Conservation (phyloP, 306 rosid species). For the Castanea mollissima region DNA sequence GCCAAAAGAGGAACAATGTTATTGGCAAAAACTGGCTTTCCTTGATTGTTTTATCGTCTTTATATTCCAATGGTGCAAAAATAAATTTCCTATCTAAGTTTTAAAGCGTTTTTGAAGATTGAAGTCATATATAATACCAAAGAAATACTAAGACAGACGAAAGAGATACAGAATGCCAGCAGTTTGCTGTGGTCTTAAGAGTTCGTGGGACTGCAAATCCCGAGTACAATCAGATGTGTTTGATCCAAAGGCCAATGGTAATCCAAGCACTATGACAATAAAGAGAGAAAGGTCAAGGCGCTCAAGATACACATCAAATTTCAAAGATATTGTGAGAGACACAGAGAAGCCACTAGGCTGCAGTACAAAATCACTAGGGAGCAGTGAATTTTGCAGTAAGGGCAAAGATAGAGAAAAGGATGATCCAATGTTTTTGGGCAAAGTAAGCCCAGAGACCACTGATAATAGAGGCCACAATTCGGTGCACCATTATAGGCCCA, state of each 20-base stretch:
- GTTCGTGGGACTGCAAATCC: constrained; percentile 43
- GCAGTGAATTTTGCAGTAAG: constrained; percentile 9
- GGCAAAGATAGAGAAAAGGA: constrained; percentile 12
- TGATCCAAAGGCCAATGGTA: constrained; percentile 34
- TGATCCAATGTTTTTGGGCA: background rate
- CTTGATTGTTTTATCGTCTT: constrained; percentile 21
- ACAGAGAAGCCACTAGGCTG: constrained; percentile 27
- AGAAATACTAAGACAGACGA: background rate
- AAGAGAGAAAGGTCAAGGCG: constrained; percentile 2
- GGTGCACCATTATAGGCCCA: constrained; percentile 14
- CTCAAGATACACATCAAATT: constrained; percentile 27
- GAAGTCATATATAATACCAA: constrained; percentile 10
- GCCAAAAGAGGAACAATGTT: background rate
- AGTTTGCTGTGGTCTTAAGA: constrained; percentile 40
- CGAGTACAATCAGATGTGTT: constrained; percentile 34
- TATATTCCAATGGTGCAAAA: constrained; percentile 3
- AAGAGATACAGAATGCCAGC: constrained; percentile 33
- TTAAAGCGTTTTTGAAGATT: constrained; percentile 8
- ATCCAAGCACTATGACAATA: constrained; percentile 14
- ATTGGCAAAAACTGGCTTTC: constrained; percentile 1
- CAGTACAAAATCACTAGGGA: constrained; percentile 14
- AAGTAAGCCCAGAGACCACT: background rate
- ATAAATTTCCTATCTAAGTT: constrained; percentile 20
- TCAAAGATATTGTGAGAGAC: constrained; percentile 30
- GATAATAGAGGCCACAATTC: background rate